These are phyloP conservation scores for Heterobasidion occidentale DNA, from an alignment of 1,284 basidiomycete species.

Conservation along the genomic window DNA sequence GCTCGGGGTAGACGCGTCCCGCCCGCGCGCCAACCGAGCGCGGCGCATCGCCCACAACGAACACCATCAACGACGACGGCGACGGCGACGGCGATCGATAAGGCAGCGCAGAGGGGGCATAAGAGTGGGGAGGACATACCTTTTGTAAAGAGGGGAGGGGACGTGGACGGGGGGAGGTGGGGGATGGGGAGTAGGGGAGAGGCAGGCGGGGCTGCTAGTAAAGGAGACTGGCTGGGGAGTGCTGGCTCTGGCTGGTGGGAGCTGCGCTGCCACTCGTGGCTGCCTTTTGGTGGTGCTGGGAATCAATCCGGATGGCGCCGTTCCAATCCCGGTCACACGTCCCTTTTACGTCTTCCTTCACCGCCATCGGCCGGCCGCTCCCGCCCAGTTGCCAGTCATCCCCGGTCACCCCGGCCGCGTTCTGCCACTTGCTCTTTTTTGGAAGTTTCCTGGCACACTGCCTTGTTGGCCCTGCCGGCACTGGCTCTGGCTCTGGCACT, in stretches of 20 bases:
- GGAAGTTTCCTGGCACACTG: no score
- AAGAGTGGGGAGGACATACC: background rate
- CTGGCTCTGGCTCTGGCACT: no score
- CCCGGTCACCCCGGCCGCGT: background rate
- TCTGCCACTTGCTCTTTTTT: no score
- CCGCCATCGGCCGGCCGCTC: background rate
- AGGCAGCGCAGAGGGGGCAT: background rate
- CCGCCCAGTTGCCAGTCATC: background rate
- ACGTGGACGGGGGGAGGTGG: background rate
- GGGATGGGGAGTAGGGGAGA: background rate
- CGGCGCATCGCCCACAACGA: conserved; percentile 2
- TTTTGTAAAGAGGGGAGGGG: background rate
- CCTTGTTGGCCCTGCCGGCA: no score
- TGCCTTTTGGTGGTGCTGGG: background rate
- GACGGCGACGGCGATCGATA: conserved; percentile 10
- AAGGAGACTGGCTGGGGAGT: background rate
- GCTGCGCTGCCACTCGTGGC: background rate
- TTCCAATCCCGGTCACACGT: background rate
- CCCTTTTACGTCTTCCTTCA: background rate
- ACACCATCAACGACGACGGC: conserved; percentile 2
- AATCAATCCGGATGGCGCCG: background rate
- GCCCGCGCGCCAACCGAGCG: conserved; percentile 1
- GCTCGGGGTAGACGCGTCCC: no score
- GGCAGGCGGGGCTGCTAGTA: background rate
- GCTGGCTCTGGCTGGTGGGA: background rate